Percentiles rank a stretch among this genome's conserved stretches.
Conservation (phyloP, 2,329 filamentous ascomycete genomes). For the Monilinia vaccinii-corymbosi region DNA sequence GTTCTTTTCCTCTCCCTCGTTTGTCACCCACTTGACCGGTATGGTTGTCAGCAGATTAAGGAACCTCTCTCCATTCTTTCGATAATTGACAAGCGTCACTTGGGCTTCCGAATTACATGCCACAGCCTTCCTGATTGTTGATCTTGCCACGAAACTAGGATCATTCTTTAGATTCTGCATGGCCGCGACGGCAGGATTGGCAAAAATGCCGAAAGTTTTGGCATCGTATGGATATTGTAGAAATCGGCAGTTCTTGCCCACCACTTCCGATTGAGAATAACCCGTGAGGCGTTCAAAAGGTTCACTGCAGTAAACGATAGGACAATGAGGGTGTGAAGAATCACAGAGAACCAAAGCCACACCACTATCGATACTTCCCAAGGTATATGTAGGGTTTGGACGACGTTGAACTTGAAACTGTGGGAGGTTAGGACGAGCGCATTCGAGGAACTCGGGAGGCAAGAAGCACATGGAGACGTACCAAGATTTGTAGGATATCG, state of each 20-base stretch:
- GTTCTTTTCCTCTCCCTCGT: slow-evolving; percentile 8
- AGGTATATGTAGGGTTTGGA: slow-evolving; percentile 73
- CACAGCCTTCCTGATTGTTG: slow-evolving; percentile 73
- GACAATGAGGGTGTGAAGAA: slow-evolving; percentile 76
- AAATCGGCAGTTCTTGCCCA: slow-evolving; percentile 87
- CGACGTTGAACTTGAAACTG: slow-evolving; percentile 56
- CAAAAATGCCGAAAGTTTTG: slow-evolving; percentile 39
- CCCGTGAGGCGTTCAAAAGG: slow-evolving; percentile 88
- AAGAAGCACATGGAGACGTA: slow-evolving; percentile 29
- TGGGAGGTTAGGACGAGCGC: background rate
- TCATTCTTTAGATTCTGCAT: slow-evolving; percentile 45
- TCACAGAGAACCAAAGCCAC: slow-evolving; percentile 94
- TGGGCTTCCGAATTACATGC: slow-evolving; percentile 67
- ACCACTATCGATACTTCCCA: slow-evolving; percentile 84
- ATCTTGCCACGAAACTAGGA: slow-evolving; percentile 73
- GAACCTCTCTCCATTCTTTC: slow-evolving; percentile 86
- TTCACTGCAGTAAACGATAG: slow-evolving; percentile 90
- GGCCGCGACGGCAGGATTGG: slow-evolving; percentile 31
- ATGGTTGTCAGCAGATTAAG: slow-evolving; percentile 92
- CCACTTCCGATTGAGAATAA: slow-evolving; percentile 77
- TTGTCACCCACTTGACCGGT: slow-evolving; percentile 66
- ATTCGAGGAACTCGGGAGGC: background rate
- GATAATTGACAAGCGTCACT: slow-evolving; percentile 86
- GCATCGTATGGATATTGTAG: slow-evolving; percentile 60
- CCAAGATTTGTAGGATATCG: slow-evolving; percentile 47